Conservation (phyloP, 2,329 filamentous ascomycete genomes). For the Aspergillus novoparasiticus region DNA sequence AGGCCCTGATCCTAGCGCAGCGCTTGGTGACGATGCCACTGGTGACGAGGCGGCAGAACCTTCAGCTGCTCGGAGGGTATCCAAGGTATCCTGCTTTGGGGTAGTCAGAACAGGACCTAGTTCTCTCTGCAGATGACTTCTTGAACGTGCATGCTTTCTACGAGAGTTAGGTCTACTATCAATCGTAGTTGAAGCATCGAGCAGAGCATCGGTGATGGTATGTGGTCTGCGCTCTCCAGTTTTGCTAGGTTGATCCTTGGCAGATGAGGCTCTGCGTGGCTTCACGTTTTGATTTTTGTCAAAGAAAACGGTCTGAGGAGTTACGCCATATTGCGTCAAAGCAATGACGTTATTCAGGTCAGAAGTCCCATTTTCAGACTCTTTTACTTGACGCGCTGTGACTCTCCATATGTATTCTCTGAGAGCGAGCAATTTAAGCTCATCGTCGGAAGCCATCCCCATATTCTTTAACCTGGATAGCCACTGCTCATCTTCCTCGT, state of each 20-base stretch:
- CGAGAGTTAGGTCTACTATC: constrained; percentile 62
- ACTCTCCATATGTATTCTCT: constrained; percentile 91
- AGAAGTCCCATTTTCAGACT: constrained; percentile 42
- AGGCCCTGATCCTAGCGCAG: constrained; percentile 31
- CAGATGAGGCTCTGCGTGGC: constrained; percentile 29
- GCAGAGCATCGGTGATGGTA: constrained; percentile 85
- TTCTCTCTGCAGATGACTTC: constrained; percentile 44
- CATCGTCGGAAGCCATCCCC: constrained; percentile 79
- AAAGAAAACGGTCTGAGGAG: constrained; percentile 88
- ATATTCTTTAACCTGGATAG: constrained; percentile 80
- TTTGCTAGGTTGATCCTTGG: constrained; percentile 31
- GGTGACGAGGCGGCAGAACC: constrained; percentile 36
- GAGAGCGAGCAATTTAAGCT: constrained; percentile 82
- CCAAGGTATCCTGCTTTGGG: constrained; percentile 24
- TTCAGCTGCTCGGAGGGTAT: constrained; percentile 26
- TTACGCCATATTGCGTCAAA: constrained; percentile 74
- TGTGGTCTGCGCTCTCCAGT: constrained; percentile 56
- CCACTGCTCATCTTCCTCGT: constrained; percentile 94
- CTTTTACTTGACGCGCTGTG: constrained; percentile 68
- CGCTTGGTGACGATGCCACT: constrained; percentile 39
- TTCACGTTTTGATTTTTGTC: constrained; percentile 69
- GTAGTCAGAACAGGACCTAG: constrained; percentile 17
- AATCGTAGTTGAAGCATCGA: constrained; percentile 89
- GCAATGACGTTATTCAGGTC: constrained; percentile 70
- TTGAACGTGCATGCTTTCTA: constrained; percentile 43